Base-by-base conservation (phyloP, 2,329 filamentous ascomycete species). In the Chaetomium globosum region DNA sequence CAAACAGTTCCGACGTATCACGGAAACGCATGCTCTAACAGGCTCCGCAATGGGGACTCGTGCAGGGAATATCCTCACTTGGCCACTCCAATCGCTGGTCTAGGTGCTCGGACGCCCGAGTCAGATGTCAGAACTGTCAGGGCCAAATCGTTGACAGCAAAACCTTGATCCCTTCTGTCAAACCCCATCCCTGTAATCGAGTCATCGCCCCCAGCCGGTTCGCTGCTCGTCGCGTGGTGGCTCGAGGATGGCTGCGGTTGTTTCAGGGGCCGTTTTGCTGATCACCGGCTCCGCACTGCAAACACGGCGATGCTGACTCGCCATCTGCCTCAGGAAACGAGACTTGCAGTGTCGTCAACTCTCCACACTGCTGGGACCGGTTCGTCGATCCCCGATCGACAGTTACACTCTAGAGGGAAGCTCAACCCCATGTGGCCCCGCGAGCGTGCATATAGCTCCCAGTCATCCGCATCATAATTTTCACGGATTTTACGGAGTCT, bases 331-430 rank as follows among this genome's bases (percentile, higher is more conserved):
- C 46, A 8, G 30, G n/a, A 48, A 4, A 23, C 19, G 46, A 48
- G 46, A 48, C n/a, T 54, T 43, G 9, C 2, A 31, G 16, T 48
- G 49, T 28, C 49, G 33, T 54, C 33, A 54, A 54, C 33, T 13
- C 21, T 10, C 51, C 59, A 48, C 59, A 10, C 8, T 9, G 2
- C 49, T 53, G 59, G 57, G 30, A 7, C 49, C 31, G 26, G 48
- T 21, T 54, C 16, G 59, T 61, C 49, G 59, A 61, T 61, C 59
- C n/a, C 12, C 21, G 59, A 61, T 61, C 59, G 10, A 54, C 59
- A 23, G 8, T 30, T 54, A 12, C 49, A 43, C 30, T 43, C 31
- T 19, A 1, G 6, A 39, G 58, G 21, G 23, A 28, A 28, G 31
- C 54, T 10, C 30, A n/a, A 10, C 16, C 52, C 52, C 19, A 28